Conservation (phyloP, 164 flowering plant genomes). For the Platanus orientalis region DNA sequence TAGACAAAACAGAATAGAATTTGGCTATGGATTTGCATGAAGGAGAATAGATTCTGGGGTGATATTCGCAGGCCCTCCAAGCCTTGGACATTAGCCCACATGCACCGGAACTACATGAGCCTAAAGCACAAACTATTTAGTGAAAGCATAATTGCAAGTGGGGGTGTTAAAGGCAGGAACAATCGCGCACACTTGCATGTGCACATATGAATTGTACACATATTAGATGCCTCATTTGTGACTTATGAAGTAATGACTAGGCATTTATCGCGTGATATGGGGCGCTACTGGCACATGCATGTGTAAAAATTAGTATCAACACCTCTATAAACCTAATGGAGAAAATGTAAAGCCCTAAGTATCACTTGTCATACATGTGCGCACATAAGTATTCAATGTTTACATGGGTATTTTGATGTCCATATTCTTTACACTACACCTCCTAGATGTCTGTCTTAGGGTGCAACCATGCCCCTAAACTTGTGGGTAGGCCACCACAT, state of each 20-base stretch:
- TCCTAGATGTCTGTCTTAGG: too few relatives aligned
- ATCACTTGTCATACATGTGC: not conserved
- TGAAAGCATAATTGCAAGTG: not conserved
- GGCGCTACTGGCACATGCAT: too few relatives aligned
- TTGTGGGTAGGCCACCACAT: conserved; percentile 3
- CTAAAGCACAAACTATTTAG: conserved; percentile 1
- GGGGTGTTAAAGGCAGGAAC: not conserved
- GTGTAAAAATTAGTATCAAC: too few relatives aligned
- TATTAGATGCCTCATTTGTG: too few relatives aligned
- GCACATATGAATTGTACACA: too few relatives aligned
- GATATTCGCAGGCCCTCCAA: not conserved
- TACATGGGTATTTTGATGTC: too few relatives aligned
- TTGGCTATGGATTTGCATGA: conserved; percentile 12
- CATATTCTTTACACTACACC: too few relatives aligned
- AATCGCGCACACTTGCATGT: not conserved
- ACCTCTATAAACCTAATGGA: too few relatives aligned
- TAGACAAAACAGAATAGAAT: conserved; percentile 4
- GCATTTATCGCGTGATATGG: too few relatives aligned
- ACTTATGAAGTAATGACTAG: too few relatives aligned
- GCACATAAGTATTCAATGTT: too few relatives aligned
- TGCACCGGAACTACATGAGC: not conserved
- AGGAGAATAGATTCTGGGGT: conserved; percentile 18
- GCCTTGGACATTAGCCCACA: conserved; percentile 6
- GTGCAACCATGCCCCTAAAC: not conserved
- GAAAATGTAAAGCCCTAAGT: too few relatives aligned